Evolutionary conservation across 192 early-diverging fungal genomes (phyloP).

Genomic region (Coemansia sp.): DNA sequence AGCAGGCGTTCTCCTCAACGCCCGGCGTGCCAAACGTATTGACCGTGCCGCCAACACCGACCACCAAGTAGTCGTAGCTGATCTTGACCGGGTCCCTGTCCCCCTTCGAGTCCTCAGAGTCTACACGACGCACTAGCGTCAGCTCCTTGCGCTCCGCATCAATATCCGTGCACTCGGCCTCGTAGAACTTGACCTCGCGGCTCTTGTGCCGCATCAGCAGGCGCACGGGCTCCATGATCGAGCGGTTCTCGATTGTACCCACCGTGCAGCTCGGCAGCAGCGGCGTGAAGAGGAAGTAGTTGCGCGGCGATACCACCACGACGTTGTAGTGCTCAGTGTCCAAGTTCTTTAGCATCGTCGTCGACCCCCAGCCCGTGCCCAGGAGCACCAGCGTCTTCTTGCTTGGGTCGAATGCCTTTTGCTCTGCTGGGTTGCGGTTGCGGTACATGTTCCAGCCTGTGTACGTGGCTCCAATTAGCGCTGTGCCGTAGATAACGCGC

Average conservation of each 20-base stretch:
- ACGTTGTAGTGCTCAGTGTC: slow-evolving; percentile 84
- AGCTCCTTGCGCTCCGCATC: slow-evolving; percentile 81
- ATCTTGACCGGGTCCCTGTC: slow-evolving; percentile 35
- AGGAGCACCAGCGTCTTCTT: slow-evolving; percentile 49
- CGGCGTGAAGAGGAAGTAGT: slow-evolving; percentile 87
- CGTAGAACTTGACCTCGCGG: slow-evolving; percentile 83
- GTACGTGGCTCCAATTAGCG: slow-evolving; percentile 27
- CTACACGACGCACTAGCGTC: slow-evolving; percentile 67
- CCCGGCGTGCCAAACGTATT: slow-evolving; percentile 89
- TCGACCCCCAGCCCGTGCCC: slow-evolving; percentile 51
- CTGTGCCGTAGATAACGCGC: slow-evolving; percentile 34
- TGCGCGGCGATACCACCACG: slow-evolving; percentile 75
- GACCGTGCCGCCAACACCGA: slow-evolving; percentile 78
- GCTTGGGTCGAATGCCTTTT: slow-evolving; percentile 45
- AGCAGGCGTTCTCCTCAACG: slow-evolving; percentile 81
- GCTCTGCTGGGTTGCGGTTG: slow-evolving; percentile 47
- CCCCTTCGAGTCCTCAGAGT: slow-evolving; percentile 59
- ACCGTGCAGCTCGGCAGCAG: slow-evolving; percentile 77
- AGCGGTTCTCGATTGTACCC: slow-evolving; percentile 87
- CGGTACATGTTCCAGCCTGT: slow-evolving; percentile 54
- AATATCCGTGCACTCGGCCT: slow-evolving; percentile 90
- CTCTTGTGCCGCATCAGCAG: slow-evolving; percentile 88
- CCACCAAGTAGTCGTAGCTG: slow-evolving; percentile 81
- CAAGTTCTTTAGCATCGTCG: slow-evolving; percentile 69
- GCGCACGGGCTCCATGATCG: slow-evolving; percentile 86